Conservation (phyloP, 805 yeast species). For the Sungouiella thailandica region DNA sequence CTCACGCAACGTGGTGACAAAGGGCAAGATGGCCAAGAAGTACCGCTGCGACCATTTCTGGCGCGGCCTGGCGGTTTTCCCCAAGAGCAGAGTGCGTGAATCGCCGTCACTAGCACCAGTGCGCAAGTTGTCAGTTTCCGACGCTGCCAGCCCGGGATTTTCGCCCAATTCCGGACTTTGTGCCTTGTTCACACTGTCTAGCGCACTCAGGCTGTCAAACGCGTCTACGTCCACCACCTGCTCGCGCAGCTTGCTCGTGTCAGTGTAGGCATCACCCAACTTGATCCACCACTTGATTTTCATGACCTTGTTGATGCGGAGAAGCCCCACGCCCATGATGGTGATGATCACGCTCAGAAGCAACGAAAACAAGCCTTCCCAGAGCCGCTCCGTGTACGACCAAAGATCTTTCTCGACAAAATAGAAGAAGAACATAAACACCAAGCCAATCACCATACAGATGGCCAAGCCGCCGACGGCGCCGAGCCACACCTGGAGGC, state of each 20-base stretch:
- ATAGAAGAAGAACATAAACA: slow-evolving; percentile 67
- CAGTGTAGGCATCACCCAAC: slow-evolving; percentile 36
- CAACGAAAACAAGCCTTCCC: slow-evolving; percentile 83
- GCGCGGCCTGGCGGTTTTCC: not conserved
- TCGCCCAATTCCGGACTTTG: not conserved
- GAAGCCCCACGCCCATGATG: slow-evolving; percentile 78
- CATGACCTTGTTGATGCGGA: slow-evolving; percentile 70
- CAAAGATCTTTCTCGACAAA: slow-evolving; percentile 78
- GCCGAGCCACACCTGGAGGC: slow-evolving; percentile 76
- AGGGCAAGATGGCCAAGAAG: slow-evolving; percentile 23
- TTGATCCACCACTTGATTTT: slow-evolving; percentile 71
- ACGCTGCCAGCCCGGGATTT: too few species aligned
- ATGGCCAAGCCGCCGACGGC: slow-evolving; percentile 65
- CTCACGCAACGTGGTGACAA: slow-evolving; percentile 24
- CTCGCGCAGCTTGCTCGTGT: slow-evolving; percentile 6
- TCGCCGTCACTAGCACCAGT: not conserved
- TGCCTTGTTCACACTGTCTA: not conserved
- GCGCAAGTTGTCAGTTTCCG: not conserved
- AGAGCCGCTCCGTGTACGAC: slow-evolving; percentile 81
- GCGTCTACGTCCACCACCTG: slow-evolving; percentile 3
- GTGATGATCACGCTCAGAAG: slow-evolving; percentile 77
- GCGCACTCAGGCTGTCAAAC: slow-evolving; percentile 4
- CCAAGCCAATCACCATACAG: slow-evolving; percentile 69
- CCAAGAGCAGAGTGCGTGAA: slow-evolving; percentile 1
- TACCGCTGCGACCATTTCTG: slow-evolving; percentile 18